Conservation (phyloP, 1,139 yeast species). For the Scheffersomyces insectosa region DNA sequence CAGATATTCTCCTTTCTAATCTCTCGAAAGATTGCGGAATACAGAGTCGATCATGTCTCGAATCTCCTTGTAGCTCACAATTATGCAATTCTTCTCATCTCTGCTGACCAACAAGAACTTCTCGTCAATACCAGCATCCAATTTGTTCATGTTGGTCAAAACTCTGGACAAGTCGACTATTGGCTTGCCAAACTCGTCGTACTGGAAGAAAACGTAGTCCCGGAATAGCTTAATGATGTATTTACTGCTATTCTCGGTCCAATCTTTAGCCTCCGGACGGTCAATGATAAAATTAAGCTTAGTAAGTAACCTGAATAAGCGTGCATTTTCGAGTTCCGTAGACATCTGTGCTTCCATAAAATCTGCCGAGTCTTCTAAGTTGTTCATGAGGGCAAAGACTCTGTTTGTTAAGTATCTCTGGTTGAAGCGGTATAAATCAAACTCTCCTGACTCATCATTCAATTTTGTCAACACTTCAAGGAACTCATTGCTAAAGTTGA, state of each 20-base stretch:
- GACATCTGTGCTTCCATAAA: conserved; percentile 64
- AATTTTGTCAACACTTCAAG: conserved; percentile 10
- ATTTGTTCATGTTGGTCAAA: conserved; percentile 73
- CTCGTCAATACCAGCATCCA: conserved; percentile 93
- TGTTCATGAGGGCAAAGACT: conserved; percentile 50
- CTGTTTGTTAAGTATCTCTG: conserved; percentile 34
- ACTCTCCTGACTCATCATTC: conserved; percentile 6
- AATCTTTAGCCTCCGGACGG: conserved; percentile 57
- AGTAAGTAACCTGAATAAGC: conserved; percentile 77
- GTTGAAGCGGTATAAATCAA: conserved; percentile 14
- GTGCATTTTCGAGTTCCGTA: conserved; percentile 82
- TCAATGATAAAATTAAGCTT: conserved; percentile 80
- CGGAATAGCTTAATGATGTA: conserved; percentile 77
- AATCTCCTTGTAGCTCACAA: conserved; percentile 78
- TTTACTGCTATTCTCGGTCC: conserved; percentile 78
- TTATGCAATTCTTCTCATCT: conserved; percentile 80
- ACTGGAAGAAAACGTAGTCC: conserved; percentile 84
- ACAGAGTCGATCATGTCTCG: conserved; percentile 72
- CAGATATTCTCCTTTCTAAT: conserved; percentile 3
- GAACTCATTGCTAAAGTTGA: conserved; percentile 24
- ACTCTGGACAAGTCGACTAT: conserved; percentile 83
- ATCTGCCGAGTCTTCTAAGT: conserved; percentile 60
- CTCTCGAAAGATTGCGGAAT: conserved; percentile 57
- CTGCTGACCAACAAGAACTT: conserved; percentile 73
- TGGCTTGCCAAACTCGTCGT: conserved; percentile 75